Percentiles rank a stretch among this genome's conserved stretches.
Conservation (phyloP, 768 basidiomycete species). For the Mycena floridula region DNA sequence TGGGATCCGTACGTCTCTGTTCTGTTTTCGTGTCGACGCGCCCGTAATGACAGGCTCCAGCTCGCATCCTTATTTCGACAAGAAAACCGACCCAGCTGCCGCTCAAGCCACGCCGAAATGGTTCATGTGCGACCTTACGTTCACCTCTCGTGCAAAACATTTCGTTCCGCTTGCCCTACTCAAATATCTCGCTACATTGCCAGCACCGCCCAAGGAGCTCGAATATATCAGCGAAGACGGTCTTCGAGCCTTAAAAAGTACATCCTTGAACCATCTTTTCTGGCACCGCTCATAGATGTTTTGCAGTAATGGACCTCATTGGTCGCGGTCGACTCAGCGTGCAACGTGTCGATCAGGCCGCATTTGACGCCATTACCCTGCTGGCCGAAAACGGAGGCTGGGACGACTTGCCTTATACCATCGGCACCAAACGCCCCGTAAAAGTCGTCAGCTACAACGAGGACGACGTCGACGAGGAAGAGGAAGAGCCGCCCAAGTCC, state of each 20-base stretch:
- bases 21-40: conserved; percentile 5
- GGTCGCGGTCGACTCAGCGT: conserved; percentile 82
- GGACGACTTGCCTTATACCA: conserved; percentile 43
- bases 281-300: neutral
- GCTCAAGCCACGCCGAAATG: conserved; percentile 73
- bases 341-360: conserved; percentile 62
- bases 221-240: conserved; percentile 63
- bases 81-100: conserved; percentile 90
- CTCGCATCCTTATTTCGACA: conserved; percentile 76
- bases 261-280: conserved; percentile 6
- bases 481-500: neutral
- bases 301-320: conserved; percentile 68
- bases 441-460: conserved; percentile 7
- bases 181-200: conserved; percentile 47
- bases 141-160: conserved; percentile 55
- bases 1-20: conserved; percentile 67
- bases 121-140: conserved; percentile 88
- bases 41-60: conserved; percentile 17
- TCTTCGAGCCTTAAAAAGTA: conserved; percentile 59
- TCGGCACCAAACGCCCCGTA: conserved; percentile 7
- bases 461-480: conserved; percentile 7
- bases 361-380: conserved; percentile 55
- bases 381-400: conserved; percentile 77
- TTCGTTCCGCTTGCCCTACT: conserved; percentile 78
- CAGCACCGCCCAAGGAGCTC: conserved; percentile 44